Percentiles rank a stretch among this genome's conserved stretches.
Conservation (phyloP, 129 eudicot species). For the Escallonia rubra region DNA sequence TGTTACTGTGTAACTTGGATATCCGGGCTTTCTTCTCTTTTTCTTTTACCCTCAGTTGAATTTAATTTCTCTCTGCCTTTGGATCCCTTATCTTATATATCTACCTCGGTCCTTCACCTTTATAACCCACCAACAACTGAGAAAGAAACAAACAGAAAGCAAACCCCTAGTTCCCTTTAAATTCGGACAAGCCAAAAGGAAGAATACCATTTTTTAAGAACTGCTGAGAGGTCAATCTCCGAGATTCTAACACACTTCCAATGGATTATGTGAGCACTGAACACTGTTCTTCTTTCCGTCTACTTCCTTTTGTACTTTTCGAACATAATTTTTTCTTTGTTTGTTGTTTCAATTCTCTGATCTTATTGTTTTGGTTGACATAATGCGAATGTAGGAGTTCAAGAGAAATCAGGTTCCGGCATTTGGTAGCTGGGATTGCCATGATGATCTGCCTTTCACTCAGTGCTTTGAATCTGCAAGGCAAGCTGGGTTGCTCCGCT, state of each 20-base stretch:
- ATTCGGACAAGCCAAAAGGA: neutral
- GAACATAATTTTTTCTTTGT: neutral
- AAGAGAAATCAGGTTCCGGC: conserved; percentile 72
- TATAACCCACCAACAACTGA: neutral
- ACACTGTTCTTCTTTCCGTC: neutral
- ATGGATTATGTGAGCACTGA: conserved; percentile 5
- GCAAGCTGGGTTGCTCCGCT: conserved; percentile 62
- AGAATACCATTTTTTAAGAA: neutral
- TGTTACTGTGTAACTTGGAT: conserved; percentile 10
- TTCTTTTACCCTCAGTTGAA: conserved; percentile 3
- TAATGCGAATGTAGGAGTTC: conserved; percentile 35
- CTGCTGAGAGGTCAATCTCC: conserved; percentile 6
- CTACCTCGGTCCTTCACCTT: neutral
- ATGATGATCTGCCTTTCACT: conserved; percentile 65
- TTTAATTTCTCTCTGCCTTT: neutral
- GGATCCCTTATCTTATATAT: neutral
- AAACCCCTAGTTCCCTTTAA: neutral
- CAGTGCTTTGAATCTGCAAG: conserved; percentile 88
- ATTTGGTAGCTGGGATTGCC: conserved; percentile 95
- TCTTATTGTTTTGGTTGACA: neutral
- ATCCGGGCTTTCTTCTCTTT: conserved; percentile 17
- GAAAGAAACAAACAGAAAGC: neutral
- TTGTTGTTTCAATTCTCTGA: neutral
- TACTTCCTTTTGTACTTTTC: neutral
- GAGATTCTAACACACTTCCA: conserved; percentile 2